Percentiles rank a stretch among this genome's conserved stretches.
Conservation (phyloP, 2,329 filamentous ascomycete genomes). For the Fusarium sp. region DNA sequence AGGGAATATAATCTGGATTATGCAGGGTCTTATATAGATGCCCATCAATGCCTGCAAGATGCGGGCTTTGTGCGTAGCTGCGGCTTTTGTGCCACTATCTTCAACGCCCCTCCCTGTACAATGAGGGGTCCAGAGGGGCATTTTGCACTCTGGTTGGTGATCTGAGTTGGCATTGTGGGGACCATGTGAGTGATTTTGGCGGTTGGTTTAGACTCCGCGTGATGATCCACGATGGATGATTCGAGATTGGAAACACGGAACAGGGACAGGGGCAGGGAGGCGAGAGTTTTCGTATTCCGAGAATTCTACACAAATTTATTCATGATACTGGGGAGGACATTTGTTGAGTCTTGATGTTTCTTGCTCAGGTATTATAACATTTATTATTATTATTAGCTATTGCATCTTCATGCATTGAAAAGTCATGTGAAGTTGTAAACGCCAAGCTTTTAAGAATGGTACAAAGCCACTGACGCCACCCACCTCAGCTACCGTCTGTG, state of each 20-base stretch:
- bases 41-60: background rate
- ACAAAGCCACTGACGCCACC: constrained; percentile 15
- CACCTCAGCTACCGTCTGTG: background rate
- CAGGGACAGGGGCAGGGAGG: constrained; percentile 23
- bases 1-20: constrained; percentile 15
- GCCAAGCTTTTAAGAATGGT: constrained; percentile 4
- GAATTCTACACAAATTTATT: constrained; percentile 1
- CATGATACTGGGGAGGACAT: fast-evolving
- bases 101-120: constrained; percentile 24
- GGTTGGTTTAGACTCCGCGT: constrained; percentile 28
- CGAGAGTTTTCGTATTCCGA: constrained; percentile 3
- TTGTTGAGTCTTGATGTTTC: fast-evolving
- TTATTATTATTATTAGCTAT: too few species aligned
- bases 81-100: constrained; percentile 39
- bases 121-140: constrained; percentile 31
- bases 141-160: constrained; percentile 33
- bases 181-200: constrained; percentile 45
- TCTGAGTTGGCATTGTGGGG: constrained; percentile 33
- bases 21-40: constrained; percentile 47
- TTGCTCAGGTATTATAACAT: fast-evolving
- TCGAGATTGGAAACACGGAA: constrained; percentile 19
- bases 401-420: too few species aligned
- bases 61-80: constrained; percentile 41
- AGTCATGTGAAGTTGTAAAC: background rate
- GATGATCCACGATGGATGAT: constrained; percentile 30